phyloP scores from a whole-genome alignment of 108 stramenopile genomes.

The Skeletonema menzelii region DNA sequence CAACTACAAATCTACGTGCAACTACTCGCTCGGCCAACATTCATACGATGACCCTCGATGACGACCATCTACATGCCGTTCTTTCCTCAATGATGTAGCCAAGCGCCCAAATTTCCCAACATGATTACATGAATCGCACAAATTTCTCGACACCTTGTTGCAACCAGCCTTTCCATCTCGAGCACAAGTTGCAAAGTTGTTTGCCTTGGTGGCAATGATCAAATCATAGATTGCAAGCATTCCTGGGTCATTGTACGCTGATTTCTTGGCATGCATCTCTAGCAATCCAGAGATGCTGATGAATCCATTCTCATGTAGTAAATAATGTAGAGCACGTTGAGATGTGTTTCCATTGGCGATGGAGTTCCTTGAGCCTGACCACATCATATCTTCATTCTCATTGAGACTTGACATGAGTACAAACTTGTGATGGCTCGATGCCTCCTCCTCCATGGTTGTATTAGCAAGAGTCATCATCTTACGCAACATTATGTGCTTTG shows the following conservation, averaged over 20 bases:
- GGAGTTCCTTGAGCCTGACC: slow-evolving; percentile 6
- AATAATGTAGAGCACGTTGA: not conserved
- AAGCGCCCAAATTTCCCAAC: slow-evolving; percentile 21
- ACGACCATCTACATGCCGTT: not conserved
- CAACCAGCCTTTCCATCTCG: slow-evolving; percentile 10
- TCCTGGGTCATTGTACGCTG: slow-evolving; percentile 7
- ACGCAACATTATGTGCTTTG: slow-evolving; percentile 4
- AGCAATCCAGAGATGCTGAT: not conserved
- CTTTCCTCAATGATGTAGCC: slow-evolving; percentile 5
- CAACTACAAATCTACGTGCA: too few species aligned
- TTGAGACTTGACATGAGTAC: slow-evolving; percentile 22
- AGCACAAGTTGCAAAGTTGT: slow-evolving; percentile 21
- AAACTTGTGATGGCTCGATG: slow-evolving; percentile 4
- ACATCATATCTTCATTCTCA: slow-evolving; percentile 22
- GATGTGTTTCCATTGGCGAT: not conserved
- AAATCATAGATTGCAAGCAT: slow-evolving; percentile 29
- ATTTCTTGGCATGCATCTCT: not conserved
- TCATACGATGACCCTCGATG: not conserved
- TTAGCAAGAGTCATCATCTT: not conserved
- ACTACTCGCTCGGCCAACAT: not conserved
- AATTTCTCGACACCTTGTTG: not conserved
- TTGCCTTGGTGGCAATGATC: slow-evolving; percentile 24
- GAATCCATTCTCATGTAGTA: slow-evolving; percentile 2
- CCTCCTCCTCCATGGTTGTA: not conserved
- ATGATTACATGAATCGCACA: slow-evolving; percentile 23